A percentile compares a stretch with the other conserved stretches of the same genome.
Conservation (phyloP, 2,329 filamentous ascomycete species). For the Verticillium dahliae region DNA sequence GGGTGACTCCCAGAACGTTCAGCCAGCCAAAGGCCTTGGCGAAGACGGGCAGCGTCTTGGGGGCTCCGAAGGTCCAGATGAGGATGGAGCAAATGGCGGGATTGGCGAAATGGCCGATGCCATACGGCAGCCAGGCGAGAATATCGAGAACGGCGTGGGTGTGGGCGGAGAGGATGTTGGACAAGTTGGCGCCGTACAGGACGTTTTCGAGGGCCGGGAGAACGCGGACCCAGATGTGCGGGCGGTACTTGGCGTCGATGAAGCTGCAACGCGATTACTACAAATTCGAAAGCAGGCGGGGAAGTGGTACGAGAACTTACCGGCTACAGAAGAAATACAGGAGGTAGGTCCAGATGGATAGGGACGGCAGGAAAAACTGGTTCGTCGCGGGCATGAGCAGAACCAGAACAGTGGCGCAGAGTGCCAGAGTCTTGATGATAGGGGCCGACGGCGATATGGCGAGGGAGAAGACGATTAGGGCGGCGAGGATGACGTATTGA, state of each 20-base stretch:
- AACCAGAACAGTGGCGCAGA: constrained; percentile 60
- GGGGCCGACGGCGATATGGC: constrained; percentile 78
- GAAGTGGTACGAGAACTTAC: constrained; percentile 48
- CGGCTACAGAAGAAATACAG: constrained; percentile 89
- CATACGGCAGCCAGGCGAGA: constrained; percentile 89
- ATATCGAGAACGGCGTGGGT: constrained; percentile 78
- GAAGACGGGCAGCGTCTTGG: constrained; percentile 77
- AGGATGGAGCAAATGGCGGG: constrained; percentile 71
- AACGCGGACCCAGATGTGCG: constrained; percentile 92
- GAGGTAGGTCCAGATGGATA: constrained; percentile 80
- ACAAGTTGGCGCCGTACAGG: constrained; percentile 89
- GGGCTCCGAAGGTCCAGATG: constrained; percentile 85
- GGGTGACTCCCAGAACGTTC: constrained; percentile 79
- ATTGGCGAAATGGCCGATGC: constrained; percentile 81
- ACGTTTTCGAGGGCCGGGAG: constrained; percentile 94
- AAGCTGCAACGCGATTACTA: constrained; percentile 51
- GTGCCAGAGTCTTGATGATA: constrained; percentile 66
- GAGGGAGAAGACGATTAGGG: constrained; percentile 75
- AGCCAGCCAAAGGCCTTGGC: constrained; percentile 87
- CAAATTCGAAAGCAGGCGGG: constrained; percentile 8
- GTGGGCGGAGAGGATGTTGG: constrained; percentile 90
- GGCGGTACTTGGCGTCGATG: constrained; percentile 80
- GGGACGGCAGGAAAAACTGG: constrained; percentile 85
- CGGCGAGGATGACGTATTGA: constrained; percentile 72
- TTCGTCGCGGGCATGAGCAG: constrained; percentile 77